phyloP scores from a whole-genome alignment of 352 stramenopile genomes.

The Globisporangium nunn region DNA sequence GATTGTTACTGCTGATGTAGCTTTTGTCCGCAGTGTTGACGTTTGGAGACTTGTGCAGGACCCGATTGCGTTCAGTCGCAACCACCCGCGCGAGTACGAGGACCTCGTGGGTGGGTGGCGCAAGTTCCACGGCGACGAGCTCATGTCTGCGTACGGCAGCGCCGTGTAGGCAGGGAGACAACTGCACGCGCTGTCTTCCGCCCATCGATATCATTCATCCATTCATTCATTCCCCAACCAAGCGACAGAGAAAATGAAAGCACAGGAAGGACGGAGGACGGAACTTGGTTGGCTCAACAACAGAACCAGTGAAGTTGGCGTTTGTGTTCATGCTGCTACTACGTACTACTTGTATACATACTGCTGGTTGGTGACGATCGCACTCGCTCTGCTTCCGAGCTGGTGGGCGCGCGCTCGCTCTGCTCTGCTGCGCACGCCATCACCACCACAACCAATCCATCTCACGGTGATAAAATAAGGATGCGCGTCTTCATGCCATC shows the following conservation, averaged over 20 bases:
- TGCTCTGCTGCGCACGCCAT: background rate
- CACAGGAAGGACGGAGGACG: background rate
- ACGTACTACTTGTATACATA: too few species aligned
- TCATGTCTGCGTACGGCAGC: constrained; percentile 59
- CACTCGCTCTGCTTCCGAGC: too few species aligned
- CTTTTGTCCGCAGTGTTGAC: too few species aligned
- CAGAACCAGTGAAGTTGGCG: too few species aligned
- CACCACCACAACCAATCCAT: background rate
- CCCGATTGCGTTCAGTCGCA: constrained; percentile 73
- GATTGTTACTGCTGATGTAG: too few species aligned
- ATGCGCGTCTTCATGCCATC: background rate
- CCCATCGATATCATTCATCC: too few species aligned
- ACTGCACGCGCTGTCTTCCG: background rate
- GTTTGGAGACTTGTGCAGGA: constrained; percentile 24
- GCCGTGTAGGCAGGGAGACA: constrained; percentile 37
- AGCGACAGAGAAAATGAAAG: background rate
- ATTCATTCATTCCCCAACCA: too few species aligned
- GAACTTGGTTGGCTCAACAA: too few species aligned
- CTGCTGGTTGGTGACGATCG: too few species aligned
- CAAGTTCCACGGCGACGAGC: constrained; percentile 73
- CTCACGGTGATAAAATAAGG: background rate
- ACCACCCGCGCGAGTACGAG: constrained; percentile 79
- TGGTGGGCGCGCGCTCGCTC: too few species aligned
- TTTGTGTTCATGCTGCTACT: too few species aligned
- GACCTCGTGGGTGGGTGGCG: constrained; percentile 68